Evolutionary conservation across 345 rosid species (phyloP).

Genomic region (Viola odorata): DNA sequence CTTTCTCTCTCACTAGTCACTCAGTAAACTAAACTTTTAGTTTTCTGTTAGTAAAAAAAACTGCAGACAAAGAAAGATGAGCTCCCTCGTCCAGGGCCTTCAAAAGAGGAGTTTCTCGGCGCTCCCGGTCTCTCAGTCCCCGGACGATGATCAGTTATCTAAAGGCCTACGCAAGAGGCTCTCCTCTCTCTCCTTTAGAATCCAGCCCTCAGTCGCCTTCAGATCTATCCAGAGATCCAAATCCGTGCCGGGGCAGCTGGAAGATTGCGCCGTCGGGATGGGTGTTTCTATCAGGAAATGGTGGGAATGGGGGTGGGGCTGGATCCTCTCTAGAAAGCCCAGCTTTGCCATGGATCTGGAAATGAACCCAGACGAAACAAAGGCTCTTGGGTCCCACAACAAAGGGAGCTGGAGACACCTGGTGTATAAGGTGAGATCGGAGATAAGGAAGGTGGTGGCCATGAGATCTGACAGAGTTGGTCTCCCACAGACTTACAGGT

Average conservation of each 20-base stretch:
- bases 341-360: conserved; percentile 73
- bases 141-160: conserved; percentile 14
- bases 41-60: background rate
- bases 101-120: conserved; percentile 33
- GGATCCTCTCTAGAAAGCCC: conserved; percentile 75
- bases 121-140: conserved; percentile 51
- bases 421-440: conserved; percentile 55
- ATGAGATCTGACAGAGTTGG: conserved; percentile 48
- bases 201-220: conserved; percentile 37
- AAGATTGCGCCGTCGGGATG: conserved; percentile 28
- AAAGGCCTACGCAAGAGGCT: conserved; percentile 55
- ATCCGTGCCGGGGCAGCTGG: conserved; percentile 53
- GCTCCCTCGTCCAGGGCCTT: conserved; percentile 53
- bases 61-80: conserved; percentile 27
- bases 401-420: conserved; percentile 86
- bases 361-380: conserved; percentile 69
- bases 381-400: conserved; percentile 46
- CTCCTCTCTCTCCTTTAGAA: conserved; percentile 63
- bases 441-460: conserved; percentile 36
- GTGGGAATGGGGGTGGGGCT: conserved; percentile 89
- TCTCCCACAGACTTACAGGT: conserved; percentile 61
- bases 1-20: background rate
- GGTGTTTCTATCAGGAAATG: conserved; percentile 60
- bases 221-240: conserved; percentile 61
- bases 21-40: background rate